Evolutionary conservation across 176 grass and related monocot genomes (phyloP).

Genomic region (Luzula sylvatica): DNA sequence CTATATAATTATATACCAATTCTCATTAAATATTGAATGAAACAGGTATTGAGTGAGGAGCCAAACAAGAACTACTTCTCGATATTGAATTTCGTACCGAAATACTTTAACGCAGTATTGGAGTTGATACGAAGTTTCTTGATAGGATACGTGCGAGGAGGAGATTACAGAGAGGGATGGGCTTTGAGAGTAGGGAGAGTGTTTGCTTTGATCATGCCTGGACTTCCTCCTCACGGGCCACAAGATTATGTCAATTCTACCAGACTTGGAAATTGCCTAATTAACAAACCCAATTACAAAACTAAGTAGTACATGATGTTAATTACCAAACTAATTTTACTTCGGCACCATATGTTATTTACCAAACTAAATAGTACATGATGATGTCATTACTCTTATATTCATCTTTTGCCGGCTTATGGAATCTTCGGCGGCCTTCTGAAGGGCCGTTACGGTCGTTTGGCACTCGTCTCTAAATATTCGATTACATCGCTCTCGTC

Average conservation of each 20-base stretch:
- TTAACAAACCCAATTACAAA: too few species aligned
- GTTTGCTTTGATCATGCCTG: conserved; percentile 42
- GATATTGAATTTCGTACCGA: conserved; percentile 33
- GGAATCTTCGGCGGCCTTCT: too few species aligned
- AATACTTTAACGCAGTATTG: conserved; percentile 34
- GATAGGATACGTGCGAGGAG: conserved; percentile 39
- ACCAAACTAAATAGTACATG: too few species aligned
- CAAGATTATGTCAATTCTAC: conserved; percentile 60
- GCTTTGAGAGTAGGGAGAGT: conserved; percentile 33
- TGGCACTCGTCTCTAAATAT: too few species aligned
- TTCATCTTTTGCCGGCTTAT: too few species aligned
- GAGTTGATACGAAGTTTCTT: conserved; percentile 76
- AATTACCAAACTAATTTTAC: too few species aligned
- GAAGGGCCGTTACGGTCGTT: too few species aligned
- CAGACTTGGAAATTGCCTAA: conserved; percentile 31
- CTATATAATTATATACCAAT: not conserved
- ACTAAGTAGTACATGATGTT: too few species aligned
- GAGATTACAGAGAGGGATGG: conserved; percentile 66
- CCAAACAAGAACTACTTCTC: conserved; percentile 92
- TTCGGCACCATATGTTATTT: too few species aligned
- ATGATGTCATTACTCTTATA: too few species aligned
- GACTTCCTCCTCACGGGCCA: conserved; percentile 50
- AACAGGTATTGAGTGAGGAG: conserved; percentile 48
- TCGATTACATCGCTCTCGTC: too few species aligned
- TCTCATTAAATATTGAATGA: not conserved